These are phyloP conservation scores for Mallotus nudiflorus DNA, from an alignment of 345 rosid species.

Conservation along the genomic window DNA sequence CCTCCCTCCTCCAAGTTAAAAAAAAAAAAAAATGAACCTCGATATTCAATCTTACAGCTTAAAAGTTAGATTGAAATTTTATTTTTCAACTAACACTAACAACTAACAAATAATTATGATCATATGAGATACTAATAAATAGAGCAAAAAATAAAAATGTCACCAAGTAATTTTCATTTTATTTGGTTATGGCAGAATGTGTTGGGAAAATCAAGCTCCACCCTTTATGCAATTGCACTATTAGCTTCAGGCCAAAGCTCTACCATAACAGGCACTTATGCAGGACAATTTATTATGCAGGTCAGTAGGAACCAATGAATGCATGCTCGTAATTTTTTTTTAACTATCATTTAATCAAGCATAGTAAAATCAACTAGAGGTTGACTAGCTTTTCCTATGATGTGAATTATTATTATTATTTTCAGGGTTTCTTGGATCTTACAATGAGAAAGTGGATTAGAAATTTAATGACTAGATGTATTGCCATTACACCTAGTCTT, in stretches of 20 bases:
- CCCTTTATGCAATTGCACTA: slow-evolving; percentile 55
- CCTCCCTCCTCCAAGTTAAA: no score
- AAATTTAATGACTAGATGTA: slow-evolving; percentile 54
- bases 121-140: no score
- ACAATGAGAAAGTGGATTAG: slow-evolving; percentile 59
- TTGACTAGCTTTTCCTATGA: neutral
- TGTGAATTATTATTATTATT: neutral
- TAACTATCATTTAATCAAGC: no score
- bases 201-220: slow-evolving; percentile 57
- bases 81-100: no score
- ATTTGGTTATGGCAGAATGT: slow-evolving; percentile 47
- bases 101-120: no score
- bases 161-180: no score
- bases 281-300: slow-evolving; percentile 73
- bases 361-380: neutral
- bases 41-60: no score
- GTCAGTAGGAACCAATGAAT: slow-evolving; percentile 4
- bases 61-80: no score
- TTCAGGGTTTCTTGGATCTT: slow-evolving; percentile 66
- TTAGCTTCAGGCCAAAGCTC: slow-evolving; percentile 78
- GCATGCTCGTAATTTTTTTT: neutral
- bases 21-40: no score
- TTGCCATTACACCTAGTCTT: slow-evolving; percentile 68
- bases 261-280: slow-evolving; percentile 67
- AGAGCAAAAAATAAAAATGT: no score